phyloP scores from a whole-genome alignment of 352 stramenopile genomes.

The Pythium phragmitis region DNA sequence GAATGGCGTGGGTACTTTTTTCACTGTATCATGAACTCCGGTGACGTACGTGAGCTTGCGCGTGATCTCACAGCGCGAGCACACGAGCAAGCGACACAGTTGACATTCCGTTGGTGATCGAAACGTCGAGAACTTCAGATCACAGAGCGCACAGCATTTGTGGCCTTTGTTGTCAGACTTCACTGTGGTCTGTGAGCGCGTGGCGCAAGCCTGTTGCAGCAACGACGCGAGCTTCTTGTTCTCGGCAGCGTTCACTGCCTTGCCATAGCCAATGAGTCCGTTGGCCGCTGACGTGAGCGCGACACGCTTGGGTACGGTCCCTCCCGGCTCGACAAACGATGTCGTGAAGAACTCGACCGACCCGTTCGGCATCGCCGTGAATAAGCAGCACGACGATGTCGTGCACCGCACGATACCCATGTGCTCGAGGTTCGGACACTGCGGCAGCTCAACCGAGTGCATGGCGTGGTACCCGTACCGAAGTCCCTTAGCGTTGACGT shows the following conservation, averaged over 20 bases:
- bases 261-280: constrained; percentile 30
- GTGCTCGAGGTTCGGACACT: constrained; percentile 7
- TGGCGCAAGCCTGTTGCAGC: background rate
- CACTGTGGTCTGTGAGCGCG: background rate
- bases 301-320: constrained; percentile 20
- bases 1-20: background rate
- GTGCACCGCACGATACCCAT: constrained; percentile 7
- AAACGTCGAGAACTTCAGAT: background rate
- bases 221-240: constrained; percentile 33
- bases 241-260: constrained; percentile 28
- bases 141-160: constrained; percentile 11
- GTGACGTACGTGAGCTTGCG: constrained; percentile 14
- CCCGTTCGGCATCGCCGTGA: constrained; percentile 8
- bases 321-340: constrained; percentile 23
- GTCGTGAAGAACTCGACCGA: constrained; percentile 33
- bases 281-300: constrained; percentile 24
- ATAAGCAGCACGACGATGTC: constrained; percentile 19
- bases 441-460: constrained; percentile 37
- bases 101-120: background rate
- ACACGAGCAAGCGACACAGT: constrained; percentile 7
- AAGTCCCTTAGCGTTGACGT: constrained; percentile 30
- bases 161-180: background rate
- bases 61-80: constrained; percentile 1
- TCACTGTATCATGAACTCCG: background rate
- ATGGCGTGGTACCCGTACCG: constrained; percentile 37